phyloP scores from a whole-genome alignment of 2,329 filamentous ascomycete genomes.

The Sporothrix luriei region DNA sequence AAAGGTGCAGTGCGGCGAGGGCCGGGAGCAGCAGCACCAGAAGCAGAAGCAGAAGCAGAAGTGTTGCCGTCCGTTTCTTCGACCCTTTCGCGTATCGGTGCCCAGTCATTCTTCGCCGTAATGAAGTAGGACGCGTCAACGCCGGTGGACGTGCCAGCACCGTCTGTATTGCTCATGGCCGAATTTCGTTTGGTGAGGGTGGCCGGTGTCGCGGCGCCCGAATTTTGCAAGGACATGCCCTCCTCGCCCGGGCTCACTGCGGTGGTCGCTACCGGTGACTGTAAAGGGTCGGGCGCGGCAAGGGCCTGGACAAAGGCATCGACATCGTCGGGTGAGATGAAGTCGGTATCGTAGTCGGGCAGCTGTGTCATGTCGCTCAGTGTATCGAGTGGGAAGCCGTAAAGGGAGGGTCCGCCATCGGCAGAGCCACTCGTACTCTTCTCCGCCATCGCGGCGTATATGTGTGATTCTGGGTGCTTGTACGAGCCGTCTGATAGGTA shows the following conservation, averaged over 20 bases:
- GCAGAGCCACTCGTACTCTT: conserved; percentile 17
- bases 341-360: conserved; percentile 79
- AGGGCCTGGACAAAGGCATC: conserved; percentile 79
- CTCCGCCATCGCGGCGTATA: conserved; percentile 23
- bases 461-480: neutral
- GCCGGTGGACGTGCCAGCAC: neutral
- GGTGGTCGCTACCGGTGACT: conserved; percentile 49
- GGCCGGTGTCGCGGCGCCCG: conserved; percentile 43
- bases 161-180: conserved; percentile 43
- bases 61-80: conserved; percentile 32
- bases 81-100: conserved; percentile 77
- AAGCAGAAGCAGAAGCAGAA: neutral
- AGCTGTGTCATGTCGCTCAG: conserved; percentile 68
- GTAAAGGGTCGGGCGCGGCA: conserved; percentile 74
- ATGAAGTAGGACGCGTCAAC: conserved; percentile 61
- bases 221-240: conserved; percentile 40
- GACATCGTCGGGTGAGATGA: conserved; percentile 72
- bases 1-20: neutral
- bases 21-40: neutral
- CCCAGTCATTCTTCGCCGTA: conserved; percentile 93
- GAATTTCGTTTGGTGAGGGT: conserved; percentile 48
- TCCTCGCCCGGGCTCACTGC: conserved; percentile 50
- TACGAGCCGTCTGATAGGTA: neutral
- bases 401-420: conserved; percentile 38
- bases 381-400: conserved; percentile 63